phyloP scores from a whole-genome alignment of 2,329 filamentous ascomycete species.

The Onygenales sp. region DNA sequence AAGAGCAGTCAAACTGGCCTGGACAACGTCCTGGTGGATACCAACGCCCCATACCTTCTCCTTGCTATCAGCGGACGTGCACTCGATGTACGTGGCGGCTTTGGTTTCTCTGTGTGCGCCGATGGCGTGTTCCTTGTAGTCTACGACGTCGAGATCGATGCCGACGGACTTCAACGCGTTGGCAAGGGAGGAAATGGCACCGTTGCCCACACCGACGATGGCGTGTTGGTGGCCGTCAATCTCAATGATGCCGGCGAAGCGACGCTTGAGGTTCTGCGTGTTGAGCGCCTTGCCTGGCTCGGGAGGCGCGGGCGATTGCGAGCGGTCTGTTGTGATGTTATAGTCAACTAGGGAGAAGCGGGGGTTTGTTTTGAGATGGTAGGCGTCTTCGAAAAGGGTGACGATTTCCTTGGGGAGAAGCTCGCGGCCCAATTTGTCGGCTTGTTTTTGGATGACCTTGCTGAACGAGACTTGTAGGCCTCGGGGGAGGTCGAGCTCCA shows the following conservation, averaged over 20 bases:
- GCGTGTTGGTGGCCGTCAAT: conserved; percentile 73
- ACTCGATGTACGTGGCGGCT: conserved; percentile 93
- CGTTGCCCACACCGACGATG: conserved; percentile 74
- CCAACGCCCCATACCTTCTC: conserved; percentile 83
- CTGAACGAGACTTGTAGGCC: conserved; percentile 88
- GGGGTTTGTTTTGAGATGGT: conserved; percentile 74
- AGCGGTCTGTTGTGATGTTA: conserved; percentile 77
- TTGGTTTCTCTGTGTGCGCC: conserved; percentile 72
- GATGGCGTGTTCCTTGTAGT: conserved; percentile 96
- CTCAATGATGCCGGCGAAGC: conserved; percentile 75
- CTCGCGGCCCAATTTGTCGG: conserved; percentile 75
- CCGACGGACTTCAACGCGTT: conserved; percentile 69
- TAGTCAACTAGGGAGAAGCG: conserved; percentile 86
- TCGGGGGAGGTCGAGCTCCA: conserved; percentile 85
- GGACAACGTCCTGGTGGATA: conserved; percentile 85
- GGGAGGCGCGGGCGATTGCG: conserved; percentile 60
- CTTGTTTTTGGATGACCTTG: conserved; percentile 70
- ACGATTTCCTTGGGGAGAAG: conserved; percentile 76
- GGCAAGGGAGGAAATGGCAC: conserved; percentile 80
- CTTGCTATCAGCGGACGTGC: conserved; percentile 56
- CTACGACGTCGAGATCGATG: conserved; percentile 79
- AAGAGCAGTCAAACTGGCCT: conserved; percentile 77
- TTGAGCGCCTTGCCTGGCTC: conserved; percentile 62
- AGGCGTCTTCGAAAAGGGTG: conserved; percentile 76
- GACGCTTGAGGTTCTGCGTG: conserved; percentile 66